Evolutionary conservation across 192 early-diverging fungal species (phyloP).

Genomic region (Phycomyces blakesleeanus): DNA sequence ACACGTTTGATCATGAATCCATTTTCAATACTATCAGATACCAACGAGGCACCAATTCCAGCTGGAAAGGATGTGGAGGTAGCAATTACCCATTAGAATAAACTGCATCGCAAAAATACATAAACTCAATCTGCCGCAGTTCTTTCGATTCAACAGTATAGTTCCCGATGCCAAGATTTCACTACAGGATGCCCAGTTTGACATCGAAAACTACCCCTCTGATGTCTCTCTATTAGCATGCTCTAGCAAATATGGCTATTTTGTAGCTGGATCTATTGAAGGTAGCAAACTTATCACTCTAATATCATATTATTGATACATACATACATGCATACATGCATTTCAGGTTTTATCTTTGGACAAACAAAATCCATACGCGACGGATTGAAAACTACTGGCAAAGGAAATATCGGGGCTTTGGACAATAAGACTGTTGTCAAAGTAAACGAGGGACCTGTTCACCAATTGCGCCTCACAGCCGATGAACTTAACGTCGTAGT

Average conservation of each 20-base stretch:
- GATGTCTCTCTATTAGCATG: slow-evolving; percentile 52
- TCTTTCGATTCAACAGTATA: slow-evolving; percentile 20
- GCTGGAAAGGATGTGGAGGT: background rate
- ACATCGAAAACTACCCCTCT: slow-evolving; percentile 36
- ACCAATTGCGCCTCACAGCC: slow-evolving; percentile 40
- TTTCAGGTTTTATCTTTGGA: slow-evolving; percentile 40
- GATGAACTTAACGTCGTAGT: slow-evolving; percentile 42
- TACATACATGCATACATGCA: slow-evolving; percentile 10
- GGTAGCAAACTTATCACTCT: slow-evolving; percentile 35
- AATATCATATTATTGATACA: background rate
- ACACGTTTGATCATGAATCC: background rate
- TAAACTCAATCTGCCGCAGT: slow-evolving; percentile 12
- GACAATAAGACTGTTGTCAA: slow-evolving; percentile 22
- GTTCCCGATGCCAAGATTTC: slow-evolving; percentile 40
- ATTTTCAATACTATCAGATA: background rate
- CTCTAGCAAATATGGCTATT: slow-evolving; percentile 64
- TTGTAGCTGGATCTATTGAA: slow-evolving; percentile 57
- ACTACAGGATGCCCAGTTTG: slow-evolving; percentile 29
- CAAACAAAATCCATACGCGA: slow-evolving; percentile 29
- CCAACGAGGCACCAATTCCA: background rate
- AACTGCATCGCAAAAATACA: background rate
- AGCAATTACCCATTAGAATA: background rate
- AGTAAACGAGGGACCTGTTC: slow-evolving; percentile 31
- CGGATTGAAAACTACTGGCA: slow-evolving; percentile 30
- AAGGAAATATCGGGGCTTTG: slow-evolving; percentile 19